Evolutionary conservation across 73 alveolate genomes (phyloP).

Genomic region (Paramecium primaurelia): DNA sequence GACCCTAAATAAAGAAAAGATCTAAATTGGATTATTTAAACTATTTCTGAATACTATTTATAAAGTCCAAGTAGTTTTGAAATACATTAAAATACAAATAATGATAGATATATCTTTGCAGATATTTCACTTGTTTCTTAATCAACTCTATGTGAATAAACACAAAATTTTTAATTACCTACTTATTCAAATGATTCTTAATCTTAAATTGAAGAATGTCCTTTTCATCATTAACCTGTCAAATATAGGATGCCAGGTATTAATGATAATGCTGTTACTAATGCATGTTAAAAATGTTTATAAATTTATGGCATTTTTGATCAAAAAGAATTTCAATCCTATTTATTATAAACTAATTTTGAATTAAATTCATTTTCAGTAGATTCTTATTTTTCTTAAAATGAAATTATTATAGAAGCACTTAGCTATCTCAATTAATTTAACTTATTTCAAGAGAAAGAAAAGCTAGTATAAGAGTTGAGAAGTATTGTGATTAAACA

Average conservation of each 20-base stretch:
- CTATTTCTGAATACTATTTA: neutral
- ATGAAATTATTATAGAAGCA: neutral
- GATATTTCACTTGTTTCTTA: neutral
- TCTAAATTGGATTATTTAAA: neutral
- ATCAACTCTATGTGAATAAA: neutral
- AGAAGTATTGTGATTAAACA: neutral
- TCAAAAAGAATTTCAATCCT: neutral
- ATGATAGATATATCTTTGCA: neutral
- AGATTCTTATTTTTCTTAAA: neutral
- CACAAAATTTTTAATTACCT: neutral
- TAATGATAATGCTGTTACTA: neutral
- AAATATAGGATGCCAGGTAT: conserved; percentile 20
- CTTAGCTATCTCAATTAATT: neutral
- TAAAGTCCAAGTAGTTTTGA: neutral
- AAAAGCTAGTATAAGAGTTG: neutral
- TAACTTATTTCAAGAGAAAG: neutral
- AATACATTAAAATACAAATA: neutral
- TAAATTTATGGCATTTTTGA: conserved; percentile 23
- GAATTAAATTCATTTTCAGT: neutral
- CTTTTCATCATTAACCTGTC: neutral
- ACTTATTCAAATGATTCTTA: neutral
- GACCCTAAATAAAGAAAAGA: conserved; percentile 40
- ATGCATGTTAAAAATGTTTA: conserved; percentile 26
- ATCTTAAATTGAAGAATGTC: neutral
- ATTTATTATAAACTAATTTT: neutral